These are phyloP conservation scores for Boletus subcaerulescens DNA, from an alignment of 768 basidiomycete genomes.

Conservation along the genomic window DNA sequence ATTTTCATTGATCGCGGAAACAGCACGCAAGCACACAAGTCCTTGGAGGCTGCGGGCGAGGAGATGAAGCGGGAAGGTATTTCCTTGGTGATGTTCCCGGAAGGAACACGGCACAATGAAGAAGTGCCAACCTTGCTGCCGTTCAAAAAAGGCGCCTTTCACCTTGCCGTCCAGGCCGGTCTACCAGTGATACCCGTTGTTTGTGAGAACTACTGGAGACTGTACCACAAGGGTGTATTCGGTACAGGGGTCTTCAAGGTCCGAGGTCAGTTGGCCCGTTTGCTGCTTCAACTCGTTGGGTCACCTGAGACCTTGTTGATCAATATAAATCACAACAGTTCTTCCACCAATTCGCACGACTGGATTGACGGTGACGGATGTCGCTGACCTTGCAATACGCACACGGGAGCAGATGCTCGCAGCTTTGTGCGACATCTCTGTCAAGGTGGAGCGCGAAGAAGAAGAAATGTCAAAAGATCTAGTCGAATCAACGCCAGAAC, in stretches of 20 bases:
- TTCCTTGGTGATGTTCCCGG: constrained; percentile 94
- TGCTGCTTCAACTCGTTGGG: not conserved
- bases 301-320: not conserved
- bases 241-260: constrained; percentile 75
- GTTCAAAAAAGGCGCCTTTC: constrained; percentile 98
- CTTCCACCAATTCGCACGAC: constrained; percentile 84
- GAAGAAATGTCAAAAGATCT: constrained; percentile 12
- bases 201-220: constrained; percentile 87
- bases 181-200: constrained; percentile 92
- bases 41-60: constrained; percentile 73
- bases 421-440: constrained; percentile 75
- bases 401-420: constrained; percentile 80
- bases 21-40: constrained; percentile 66
- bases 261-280: constrained; percentile 47
- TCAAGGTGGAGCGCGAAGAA: constrained; percentile 37
- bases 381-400: constrained; percentile 57
- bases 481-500: constrained; percentile 23
- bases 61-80: constrained; percentile 67
- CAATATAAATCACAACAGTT: constrained; percentile 45
- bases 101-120: constrained; percentile 83
- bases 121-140: constrained; percentile 68
- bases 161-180: constrained; percentile 86
- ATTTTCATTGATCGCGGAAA: constrained; percentile 91
- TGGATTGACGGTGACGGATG: constrained; percentile 68
- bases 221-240: constrained; percentile 80